phyloP scores from a whole-genome alignment of 73 alveolate species.

The Effrenium voratum region DNA sequence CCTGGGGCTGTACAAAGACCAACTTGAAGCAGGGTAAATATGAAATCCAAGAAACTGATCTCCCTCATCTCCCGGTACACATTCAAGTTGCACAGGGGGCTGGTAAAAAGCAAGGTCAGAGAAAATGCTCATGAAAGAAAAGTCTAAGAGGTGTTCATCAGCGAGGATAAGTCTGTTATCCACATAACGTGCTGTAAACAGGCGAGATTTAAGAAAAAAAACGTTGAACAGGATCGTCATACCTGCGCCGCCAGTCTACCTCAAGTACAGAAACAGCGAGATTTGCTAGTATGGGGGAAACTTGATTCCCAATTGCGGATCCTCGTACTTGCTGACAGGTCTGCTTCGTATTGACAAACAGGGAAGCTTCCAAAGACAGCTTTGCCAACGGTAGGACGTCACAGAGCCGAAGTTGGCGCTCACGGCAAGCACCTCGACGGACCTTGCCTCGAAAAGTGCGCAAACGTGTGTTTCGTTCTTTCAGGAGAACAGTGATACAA shows the following conservation, averaged over 20 bases:
- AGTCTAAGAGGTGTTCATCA: background rate
- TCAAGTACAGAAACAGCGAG: background rate
- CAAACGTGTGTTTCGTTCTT: background rate
- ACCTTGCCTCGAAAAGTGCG: background rate
- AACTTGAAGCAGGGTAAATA: too few relatives aligned
- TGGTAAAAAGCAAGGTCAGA: background rate
- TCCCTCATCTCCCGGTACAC: too few relatives aligned
- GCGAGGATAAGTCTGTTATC: background rate
- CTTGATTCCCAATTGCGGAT: background rate
- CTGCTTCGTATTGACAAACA: background rate
- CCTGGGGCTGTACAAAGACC: too few relatives aligned
- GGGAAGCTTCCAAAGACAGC: background rate
- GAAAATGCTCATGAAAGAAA: background rate
- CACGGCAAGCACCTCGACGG: background rate
- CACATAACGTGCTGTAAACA: background rate
- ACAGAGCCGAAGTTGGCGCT: background rate
- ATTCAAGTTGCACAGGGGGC: background rate
- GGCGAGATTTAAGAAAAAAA: too few relatives aligned
- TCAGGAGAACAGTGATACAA: background rate
- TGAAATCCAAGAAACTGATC: too few relatives aligned
- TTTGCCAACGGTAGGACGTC: background rate
- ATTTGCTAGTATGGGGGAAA: background rate
- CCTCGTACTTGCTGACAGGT: background rate
- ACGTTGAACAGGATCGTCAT: background rate
- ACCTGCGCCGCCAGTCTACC: background rate